A percentile compares a stretch with the other conserved stretches of the same genome.
Evolutionary conservation across 306 rosid species (phyloP).

Genomic region (Styphnolobium japonicum): DNA sequence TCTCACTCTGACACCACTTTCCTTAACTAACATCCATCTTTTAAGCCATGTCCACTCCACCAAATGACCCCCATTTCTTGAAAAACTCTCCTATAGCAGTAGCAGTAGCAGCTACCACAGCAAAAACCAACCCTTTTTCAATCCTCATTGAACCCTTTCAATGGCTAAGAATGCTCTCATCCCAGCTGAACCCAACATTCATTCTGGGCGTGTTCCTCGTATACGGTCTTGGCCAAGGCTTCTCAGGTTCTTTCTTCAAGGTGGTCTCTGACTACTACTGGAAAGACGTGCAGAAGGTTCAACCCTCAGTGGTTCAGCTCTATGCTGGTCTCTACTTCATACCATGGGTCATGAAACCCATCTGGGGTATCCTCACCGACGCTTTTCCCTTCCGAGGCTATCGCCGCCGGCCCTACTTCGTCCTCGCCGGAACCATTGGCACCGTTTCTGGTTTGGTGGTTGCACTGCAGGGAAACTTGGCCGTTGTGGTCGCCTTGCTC

Average conservation of each 20-base stretch:
- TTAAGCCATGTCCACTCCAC: neutral
- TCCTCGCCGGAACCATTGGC: slow-evolving; percentile 50
- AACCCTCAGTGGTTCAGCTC: slow-evolving; percentile 61
- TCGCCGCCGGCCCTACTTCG: slow-evolving; percentile 55
- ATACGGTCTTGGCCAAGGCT: slow-evolving; percentile 68
- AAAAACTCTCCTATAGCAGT: neutral
- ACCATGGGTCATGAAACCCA: slow-evolving; percentile 73
- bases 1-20: neutral
- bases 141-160: slow-evolving; percentile 34
- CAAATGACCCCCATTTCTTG: neutral
- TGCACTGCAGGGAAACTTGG: slow-evolving; percentile 16
- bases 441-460: slow-evolving; percentile 27
- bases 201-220: slow-evolving; percentile 46
- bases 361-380: slow-evolving; percentile 76
- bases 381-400: slow-evolving; percentile 53
- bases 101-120: neutral
- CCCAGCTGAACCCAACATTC: slow-evolving; percentile 44
- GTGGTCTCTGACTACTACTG: slow-evolving; percentile 68
- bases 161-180: slow-evolving; percentile 53
- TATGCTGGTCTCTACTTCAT: slow-evolving; percentile 55
- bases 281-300: slow-evolving; percentile 70
- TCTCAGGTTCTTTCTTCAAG: slow-evolving; percentile 55
- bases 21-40: neutral
- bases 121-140: neutral
- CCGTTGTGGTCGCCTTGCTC: slow-evolving; percentile 34